phyloP scores from a whole-genome alignment of 306 rosid genomes.

The Quercus berberidifolia region DNA sequence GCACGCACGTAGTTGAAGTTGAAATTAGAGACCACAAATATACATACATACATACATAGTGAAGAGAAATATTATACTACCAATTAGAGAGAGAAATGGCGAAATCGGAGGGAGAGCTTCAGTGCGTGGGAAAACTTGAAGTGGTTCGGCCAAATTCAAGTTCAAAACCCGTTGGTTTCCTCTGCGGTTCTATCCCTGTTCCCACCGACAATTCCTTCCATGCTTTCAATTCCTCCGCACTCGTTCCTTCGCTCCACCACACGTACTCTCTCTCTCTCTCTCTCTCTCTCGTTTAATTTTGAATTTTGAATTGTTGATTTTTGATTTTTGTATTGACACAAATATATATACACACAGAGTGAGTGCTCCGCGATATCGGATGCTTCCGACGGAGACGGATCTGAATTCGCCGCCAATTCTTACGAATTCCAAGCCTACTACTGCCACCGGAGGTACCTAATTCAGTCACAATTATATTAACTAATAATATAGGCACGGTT shows the following conservation, averaged over 20 bases:
- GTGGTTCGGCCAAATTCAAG: slow-evolving; percentile 46
- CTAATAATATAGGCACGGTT: too few relatives aligned
- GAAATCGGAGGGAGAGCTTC: slow-evolving; percentile 52
- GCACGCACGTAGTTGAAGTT: too few relatives aligned
- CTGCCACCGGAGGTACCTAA: too few relatives aligned
- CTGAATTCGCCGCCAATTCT: slow-evolving; percentile 75
- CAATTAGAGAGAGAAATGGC: slow-evolving; percentile 38
- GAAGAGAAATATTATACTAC: too few relatives aligned
- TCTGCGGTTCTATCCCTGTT: slow-evolving; percentile 92
- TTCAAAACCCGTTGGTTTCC: slow-evolving; percentile 71
- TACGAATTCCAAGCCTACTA: slow-evolving; percentile 40
- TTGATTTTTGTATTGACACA: background rate
- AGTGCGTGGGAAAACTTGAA: slow-evolving; percentile 81
- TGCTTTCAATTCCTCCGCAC: slow-evolving; percentile 69
- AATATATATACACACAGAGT: slow-evolving; percentile 32
- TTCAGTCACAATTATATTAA: too few relatives aligned
- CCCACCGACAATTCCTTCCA: slow-evolving; percentile 89
- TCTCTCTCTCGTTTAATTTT: background rate
- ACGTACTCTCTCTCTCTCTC: slow-evolving; percentile 35
- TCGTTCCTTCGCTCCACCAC: slow-evolving; percentile 54
- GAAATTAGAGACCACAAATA: too few relatives aligned
- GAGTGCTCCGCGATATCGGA: slow-evolving; percentile 84
- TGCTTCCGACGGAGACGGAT: slow-evolving; percentile 91
- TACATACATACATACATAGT: too few relatives aligned
- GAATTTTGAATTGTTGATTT: background rate